phyloP scores from a whole-genome alignment of 2,329 filamentous ascomycete species.

The Escovopsis weberi region DNA sequence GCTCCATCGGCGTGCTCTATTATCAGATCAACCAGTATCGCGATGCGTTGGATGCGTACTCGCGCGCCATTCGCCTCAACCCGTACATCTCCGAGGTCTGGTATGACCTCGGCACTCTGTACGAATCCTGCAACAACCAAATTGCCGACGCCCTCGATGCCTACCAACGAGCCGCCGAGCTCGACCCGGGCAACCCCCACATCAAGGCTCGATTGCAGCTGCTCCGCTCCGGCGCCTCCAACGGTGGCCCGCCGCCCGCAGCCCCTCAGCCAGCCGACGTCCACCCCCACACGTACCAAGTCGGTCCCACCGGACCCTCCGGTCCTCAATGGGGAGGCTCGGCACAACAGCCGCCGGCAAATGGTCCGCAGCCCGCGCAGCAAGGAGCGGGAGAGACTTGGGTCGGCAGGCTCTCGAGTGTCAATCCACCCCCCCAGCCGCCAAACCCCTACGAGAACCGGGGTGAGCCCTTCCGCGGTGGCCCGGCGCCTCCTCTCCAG shows the following conservation, averaged over 20 bases:
- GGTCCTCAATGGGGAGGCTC: slow-evolving; percentile 84
- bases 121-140: slow-evolving; percentile 98
- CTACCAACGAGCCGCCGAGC: slow-evolving; percentile 84
- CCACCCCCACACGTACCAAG: slow-evolving; percentile 86
- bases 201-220: slow-evolving; percentile 91
- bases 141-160: slow-evolving; percentile 92
- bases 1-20: slow-evolving; percentile 95
- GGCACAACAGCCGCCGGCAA: slow-evolving; percentile 36
- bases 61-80: slow-evolving; percentile 87
- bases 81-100: slow-evolving; percentile 98
- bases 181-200: slow-evolving; percentile 84
- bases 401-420: slow-evolving; percentile 58
- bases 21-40: slow-evolving; percentile 99
- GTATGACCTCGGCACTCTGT: slow-evolving; percentile 96
- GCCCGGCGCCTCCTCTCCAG: slow-evolving; percentile 49
- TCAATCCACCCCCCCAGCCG: slow-evolving; percentile 61
- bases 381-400: slow-evolving; percentile 40
- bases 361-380: slow-evolving; percentile 49
- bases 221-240: slow-evolving; percentile 65
- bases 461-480: slow-evolving; percentile 51
- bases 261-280: slow-evolving; percentile 92
- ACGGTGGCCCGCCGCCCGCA: slow-evolving; percentile 57
- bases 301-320: slow-evolving; percentile 65
- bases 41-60: slow-evolving; percentile 94
- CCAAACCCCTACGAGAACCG: slow-evolving; percentile 70